Evolutionary conservation across 75 land plant genomes (phyloP).

Genomic region (Pinus tabuliformis): DNA sequence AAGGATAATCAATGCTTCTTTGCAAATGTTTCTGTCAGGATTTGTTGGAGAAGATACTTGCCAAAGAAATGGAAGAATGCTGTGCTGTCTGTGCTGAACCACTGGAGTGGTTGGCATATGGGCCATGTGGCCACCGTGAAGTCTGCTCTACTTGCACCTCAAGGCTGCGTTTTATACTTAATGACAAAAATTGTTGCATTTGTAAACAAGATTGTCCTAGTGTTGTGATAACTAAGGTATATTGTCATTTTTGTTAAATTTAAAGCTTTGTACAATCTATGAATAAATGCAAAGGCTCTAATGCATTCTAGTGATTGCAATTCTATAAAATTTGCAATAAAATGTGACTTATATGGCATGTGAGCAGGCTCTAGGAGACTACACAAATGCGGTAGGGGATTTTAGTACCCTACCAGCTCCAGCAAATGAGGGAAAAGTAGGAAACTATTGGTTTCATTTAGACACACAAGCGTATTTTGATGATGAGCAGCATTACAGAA

Average conservation of each 20-base stretch:
- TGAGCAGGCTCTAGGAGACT: slow-evolving; percentile 89
- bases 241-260: not conserved
- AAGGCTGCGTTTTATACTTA: slow-evolving; percentile 79
- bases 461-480: slow-evolving; percentile 82
- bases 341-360: not conserved
- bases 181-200: slow-evolving; percentile 90
- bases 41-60: too few relatives aligned
- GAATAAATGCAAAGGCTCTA: not conserved
- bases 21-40: too few relatives aligned
- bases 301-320: not conserved
- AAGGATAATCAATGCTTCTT: too few relatives aligned
- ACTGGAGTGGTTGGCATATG: slow-evolving; percentile 93
- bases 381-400: slow-evolving; percentile 63
- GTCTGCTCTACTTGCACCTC: slow-evolving; percentile 93
- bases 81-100: slow-evolving; percentile 97
- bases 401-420: slow-evolving; percentile 55
- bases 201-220: slow-evolving; percentile 76
- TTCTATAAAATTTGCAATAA: not conserved
- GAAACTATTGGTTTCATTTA: slow-evolving; percentile 65
- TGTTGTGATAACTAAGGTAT: slow-evolving; percentile 89
- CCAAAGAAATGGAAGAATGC: slow-evolving; percentile 78
- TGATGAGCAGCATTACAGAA: slow-evolving; percentile 84
- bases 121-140: slow-evolving; percentile 89
- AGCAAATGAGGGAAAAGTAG: slow-evolving; percentile 39
- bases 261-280: not conserved